Evolutionary conservation across 2,329 filamentous ascomycete genomes (phyloP).

Genomic region (Hypoxylon sp.): DNA sequence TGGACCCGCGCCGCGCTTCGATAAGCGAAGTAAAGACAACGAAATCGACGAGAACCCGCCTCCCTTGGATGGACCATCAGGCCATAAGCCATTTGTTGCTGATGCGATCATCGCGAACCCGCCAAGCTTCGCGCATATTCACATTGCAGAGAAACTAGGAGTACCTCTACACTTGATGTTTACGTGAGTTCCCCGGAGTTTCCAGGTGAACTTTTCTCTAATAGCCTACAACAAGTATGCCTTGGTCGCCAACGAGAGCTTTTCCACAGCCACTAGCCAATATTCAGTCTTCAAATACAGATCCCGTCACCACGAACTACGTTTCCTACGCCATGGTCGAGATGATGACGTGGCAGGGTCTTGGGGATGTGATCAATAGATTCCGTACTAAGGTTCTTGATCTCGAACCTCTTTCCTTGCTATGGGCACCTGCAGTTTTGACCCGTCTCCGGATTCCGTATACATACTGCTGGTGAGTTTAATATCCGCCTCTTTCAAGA

Average conservation of each 20-base stretch:
- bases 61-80: constrained; percentile 34
- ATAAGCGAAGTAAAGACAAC: constrained; percentile 41
- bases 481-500: neutral
- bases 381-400: constrained; percentile 78
- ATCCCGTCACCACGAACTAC: constrained; percentile 76
- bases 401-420: constrained; percentile 80
- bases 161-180: constrained; percentile 80
- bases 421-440: constrained; percentile 85
- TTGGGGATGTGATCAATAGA: constrained; percentile 90
- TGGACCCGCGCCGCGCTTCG: constrained; percentile 58
- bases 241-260: constrained; percentile 85
- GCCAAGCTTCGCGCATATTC: constrained; percentile 73
- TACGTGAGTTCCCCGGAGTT: constrained; percentile 57
- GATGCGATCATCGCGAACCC: constrained; percentile 66
- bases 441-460: constrained; percentile 81
- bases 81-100: constrained; percentile 49
- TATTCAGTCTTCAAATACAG: constrained; percentile 75
- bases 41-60: constrained; percentile 20
- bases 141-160: constrained; percentile 73
- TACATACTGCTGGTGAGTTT: constrained; percentile 84
- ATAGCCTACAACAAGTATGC: constrained; percentile 66
- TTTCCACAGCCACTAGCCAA: constrained; percentile 91
- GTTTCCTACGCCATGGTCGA: constrained; percentile 87
- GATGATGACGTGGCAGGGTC: constrained; percentile 92
- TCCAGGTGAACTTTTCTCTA: constrained; percentile 15